Conservation (phyloP, 2,329 filamentous ascomycete species). For the Aspergillus pseudoviridinutans region DNA sequence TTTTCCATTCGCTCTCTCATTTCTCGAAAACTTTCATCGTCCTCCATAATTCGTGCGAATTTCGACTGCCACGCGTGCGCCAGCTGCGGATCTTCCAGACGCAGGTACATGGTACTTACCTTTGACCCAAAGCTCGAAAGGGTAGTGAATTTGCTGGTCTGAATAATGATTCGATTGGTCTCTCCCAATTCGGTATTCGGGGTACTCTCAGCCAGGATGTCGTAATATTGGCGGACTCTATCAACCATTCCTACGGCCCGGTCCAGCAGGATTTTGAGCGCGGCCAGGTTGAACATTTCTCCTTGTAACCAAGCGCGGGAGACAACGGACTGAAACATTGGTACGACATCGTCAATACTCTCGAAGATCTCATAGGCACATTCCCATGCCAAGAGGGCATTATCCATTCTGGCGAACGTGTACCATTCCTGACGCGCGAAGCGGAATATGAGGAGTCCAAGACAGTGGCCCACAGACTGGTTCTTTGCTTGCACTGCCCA, state of each 20-base stretch:
- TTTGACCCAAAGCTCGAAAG: constrained; percentile 9
- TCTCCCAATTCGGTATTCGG: constrained; percentile 7
- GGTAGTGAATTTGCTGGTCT: constrained; percentile 11
- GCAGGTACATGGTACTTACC: constrained; percentile 3
- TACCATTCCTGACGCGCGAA: constrained; percentile 20
- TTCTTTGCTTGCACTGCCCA: constrained; percentile 17
- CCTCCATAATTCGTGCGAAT: background rate
- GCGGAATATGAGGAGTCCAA: constrained; percentile 13
- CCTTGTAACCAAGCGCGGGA: constrained; percentile 12
- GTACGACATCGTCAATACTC: constrained; percentile 10
- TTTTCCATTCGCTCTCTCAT: background rate
- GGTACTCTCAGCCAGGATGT: constrained; percentile 2
- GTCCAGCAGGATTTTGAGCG: constrained; percentile 8
- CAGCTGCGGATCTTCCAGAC: constrained; percentile 7
- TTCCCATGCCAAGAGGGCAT: constrained; percentile 15
- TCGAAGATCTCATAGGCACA: constrained; percentile 16
- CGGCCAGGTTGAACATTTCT: constrained; percentile 14
- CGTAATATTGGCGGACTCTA: constrained; percentile 6
- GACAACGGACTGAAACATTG: constrained; percentile 15
- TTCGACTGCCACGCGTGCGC: constrained; percentile 11
- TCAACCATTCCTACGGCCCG: constrained; percentile 17
- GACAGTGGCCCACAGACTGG: constrained; percentile 12
- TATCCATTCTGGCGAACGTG: constrained; percentile 17
- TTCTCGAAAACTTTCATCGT: background rate
- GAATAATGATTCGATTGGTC: constrained; percentile 6